Percentiles rank a stretch among this genome's conserved stretches.
Evolutionary conservation across 148 eudicot species (phyloP).

Genomic region (Heliosperma pusillum): DNA sequence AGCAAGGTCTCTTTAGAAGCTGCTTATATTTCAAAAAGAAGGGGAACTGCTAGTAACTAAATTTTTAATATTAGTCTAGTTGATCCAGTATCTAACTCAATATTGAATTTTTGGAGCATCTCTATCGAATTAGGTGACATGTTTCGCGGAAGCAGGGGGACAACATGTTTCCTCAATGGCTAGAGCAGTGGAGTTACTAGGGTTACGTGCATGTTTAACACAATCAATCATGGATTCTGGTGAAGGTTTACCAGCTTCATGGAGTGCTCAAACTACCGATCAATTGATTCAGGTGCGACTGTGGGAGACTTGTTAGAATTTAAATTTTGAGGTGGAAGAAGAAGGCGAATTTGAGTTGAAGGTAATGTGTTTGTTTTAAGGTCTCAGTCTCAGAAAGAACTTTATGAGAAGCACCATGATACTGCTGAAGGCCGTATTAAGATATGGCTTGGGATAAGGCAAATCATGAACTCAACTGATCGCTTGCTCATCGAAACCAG

Average conservation of each 20-base stretch:
- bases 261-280: slow-evolving; percentile 54
- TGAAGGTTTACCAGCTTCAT: slow-evolving; percentile 71
- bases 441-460: slow-evolving; percentile 90
- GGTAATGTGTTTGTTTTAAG: slow-evolving; percentile 27
- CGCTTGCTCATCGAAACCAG: slow-evolving; percentile 64
- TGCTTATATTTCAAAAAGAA: neutral
- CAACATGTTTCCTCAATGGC: slow-evolving; percentile 90
- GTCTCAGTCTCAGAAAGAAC: slow-evolving; percentile 67
- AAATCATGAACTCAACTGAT: slow-evolving; percentile 90
- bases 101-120: neutral
- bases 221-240: slow-evolving; percentile 88
- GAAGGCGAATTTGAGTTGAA: slow-evolving; percentile 1
- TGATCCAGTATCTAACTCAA: neutral
- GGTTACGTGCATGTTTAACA: slow-evolving; percentile 78
- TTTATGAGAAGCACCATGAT: slow-evolving; percentile 62
- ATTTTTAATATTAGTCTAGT: neutral
- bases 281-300: slow-evolving; percentile 70
- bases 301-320: neutral
- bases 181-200: slow-evolving; percentile 68
- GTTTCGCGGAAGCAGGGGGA: slow-evolving; percentile 97
- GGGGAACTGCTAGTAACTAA: neutral
- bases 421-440: slow-evolving; percentile 83
- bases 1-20: neutral
- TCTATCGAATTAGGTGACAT: slow-evolving; percentile 58
- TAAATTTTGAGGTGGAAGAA: neutral